These are phyloP conservation scores for Sphaerosporella brunnea DNA, from an alignment of 495 filamentous ascomycete genomes.

Conservation along the genomic window DNA sequence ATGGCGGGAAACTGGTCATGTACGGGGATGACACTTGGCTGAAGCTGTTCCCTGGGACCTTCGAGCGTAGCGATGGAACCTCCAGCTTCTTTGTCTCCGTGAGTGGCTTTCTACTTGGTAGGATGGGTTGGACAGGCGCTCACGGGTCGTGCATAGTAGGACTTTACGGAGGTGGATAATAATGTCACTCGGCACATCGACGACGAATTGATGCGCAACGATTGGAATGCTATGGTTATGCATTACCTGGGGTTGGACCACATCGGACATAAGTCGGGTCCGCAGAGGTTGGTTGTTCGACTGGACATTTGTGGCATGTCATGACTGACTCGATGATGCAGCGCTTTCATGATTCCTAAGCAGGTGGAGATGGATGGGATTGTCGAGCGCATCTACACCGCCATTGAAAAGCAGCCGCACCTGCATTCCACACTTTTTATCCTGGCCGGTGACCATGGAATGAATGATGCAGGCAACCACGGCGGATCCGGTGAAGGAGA, in stretches of 20 bases:
- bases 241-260: slow-evolving; percentile 95
- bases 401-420: slow-evolving; percentile 50
- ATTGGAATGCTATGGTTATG: slow-evolving; percentile 87
- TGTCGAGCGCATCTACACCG: slow-evolving; percentile 54
- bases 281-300: slow-evolving; percentile 43
- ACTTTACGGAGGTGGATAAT: slow-evolving; percentile 92
- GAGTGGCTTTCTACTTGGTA: slow-evolving; percentile 28
- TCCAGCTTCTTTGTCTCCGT: slow-evolving; percentile 97
- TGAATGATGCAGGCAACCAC: slow-evolving; percentile 98
- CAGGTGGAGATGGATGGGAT: slow-evolving; percentile 88
- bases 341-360: slow-evolving; percentile 80
- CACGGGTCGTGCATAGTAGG: slow-evolving; percentile 35
- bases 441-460: slow-evolving; percentile 85
- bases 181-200: slow-evolving; percentile 89
- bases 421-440: slow-evolving; percentile 66
- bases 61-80: slow-evolving; percentile 74
- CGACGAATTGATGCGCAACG: slow-evolving; percentile 49
- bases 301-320: background rate
- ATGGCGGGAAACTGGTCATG: slow-evolving; percentile 63
- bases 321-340: slow-evolving; percentile 25
- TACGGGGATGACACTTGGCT: slow-evolving; percentile 98
- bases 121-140: too few species aligned
- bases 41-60: slow-evolving; percentile 80
- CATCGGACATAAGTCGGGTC: slow-evolving; percentile 90
- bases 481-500: slow-evolving; percentile 84